These are phyloP conservation scores for Auricularia heimuer DNA, from an alignment of 768 basidiomycete genomes.

Conservation along the genomic window DNA sequence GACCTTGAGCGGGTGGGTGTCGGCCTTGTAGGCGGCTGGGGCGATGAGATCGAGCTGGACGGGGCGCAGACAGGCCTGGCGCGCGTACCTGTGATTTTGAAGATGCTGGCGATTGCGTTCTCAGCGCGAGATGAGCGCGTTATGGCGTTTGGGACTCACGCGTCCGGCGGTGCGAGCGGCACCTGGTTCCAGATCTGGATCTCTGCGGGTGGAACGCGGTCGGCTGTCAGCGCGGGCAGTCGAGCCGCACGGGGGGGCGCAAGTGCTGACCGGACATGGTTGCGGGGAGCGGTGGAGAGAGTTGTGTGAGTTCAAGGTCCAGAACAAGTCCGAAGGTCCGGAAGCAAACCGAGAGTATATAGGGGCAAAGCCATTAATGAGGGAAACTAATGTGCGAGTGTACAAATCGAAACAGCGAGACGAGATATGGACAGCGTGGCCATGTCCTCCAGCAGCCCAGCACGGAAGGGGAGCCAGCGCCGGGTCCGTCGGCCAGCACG, in stretches of 20 bases:
- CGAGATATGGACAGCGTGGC: no score
- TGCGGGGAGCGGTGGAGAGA: background rate
- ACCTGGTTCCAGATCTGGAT: constrained; percentile 49
- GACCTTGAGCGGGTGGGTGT: constrained; percentile 65
- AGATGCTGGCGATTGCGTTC: constrained; percentile 46
- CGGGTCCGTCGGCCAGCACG: background rate
- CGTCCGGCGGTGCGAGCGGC: constrained; percentile 78
- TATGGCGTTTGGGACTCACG: constrained; percentile 30
- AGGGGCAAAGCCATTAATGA: no score
- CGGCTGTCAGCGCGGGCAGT: background rate
- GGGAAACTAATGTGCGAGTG: no score
- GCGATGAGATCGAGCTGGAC: background rate
- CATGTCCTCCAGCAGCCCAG: no score
- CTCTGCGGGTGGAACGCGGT: background rate
- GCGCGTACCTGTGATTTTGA: constrained; percentile 54
- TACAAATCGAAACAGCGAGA: no score
- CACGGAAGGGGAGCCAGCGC: no score
- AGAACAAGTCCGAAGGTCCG: no score
- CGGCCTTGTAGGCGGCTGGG: constrained; percentile 70
- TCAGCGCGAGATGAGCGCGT: constrained; percentile 2
- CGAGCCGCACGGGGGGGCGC: no score
- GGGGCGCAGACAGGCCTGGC: background rate
- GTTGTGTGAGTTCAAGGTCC: no score
- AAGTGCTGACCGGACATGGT: background rate
- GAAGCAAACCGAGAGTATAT: no score